Evolutionary conservation across 306 rosid species (phyloP), one percentile per base, ranked within the genome.

Genomic region (Rubus parviflorus): DNA sequence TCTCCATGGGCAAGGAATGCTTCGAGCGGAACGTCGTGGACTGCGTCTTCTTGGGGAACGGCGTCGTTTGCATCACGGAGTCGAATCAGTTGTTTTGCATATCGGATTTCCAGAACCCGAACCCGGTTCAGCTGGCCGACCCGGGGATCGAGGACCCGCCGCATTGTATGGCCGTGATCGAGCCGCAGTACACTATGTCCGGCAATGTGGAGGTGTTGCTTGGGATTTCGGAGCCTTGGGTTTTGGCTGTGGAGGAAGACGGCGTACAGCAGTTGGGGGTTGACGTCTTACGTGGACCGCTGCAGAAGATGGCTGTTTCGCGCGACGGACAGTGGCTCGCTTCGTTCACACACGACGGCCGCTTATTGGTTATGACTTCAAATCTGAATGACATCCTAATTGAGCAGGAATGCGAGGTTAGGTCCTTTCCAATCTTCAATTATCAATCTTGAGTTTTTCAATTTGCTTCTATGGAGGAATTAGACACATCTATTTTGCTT

Each of bases 351-450:
- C 97, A 95, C 14, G 98, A 95, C 12, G 97, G 98, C 1, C 75
- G 88, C 23, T 92, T 95, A 42, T 85, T 92, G 76, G 98, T 95
- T 40, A 86, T 93, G 51, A 91, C 93, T 22, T 92, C 91, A 17
- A 92, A 92, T 71, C 84, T 89, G 90, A 88, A 85, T 40, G 87
- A 81, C 3, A 76, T 88, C 40, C 83, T 95, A 74, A 88, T 92
- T 40, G 96, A 95, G 90, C 89, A 94, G 87, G 95, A 95, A 73
- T 95, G 98, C 53, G 97, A 92, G 97, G 98, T 93, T 42, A 56
- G 81, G 79, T 22, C 10, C 49, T 37, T 52, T 17, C 35, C 62
- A 62, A 8, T 48, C 43, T 40, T 13, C 23, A 17, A 11, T 46
- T 46, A 43, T 81, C 41, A 38, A 12, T 72, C 67, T 74, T 62